Percentiles rank a stretch among this genome's conserved stretches.
These are phyloP conservation scores for Trametes maxima DNA, from an alignment of 768 basidiomycete species.

Conservation along the genomic window DNA sequence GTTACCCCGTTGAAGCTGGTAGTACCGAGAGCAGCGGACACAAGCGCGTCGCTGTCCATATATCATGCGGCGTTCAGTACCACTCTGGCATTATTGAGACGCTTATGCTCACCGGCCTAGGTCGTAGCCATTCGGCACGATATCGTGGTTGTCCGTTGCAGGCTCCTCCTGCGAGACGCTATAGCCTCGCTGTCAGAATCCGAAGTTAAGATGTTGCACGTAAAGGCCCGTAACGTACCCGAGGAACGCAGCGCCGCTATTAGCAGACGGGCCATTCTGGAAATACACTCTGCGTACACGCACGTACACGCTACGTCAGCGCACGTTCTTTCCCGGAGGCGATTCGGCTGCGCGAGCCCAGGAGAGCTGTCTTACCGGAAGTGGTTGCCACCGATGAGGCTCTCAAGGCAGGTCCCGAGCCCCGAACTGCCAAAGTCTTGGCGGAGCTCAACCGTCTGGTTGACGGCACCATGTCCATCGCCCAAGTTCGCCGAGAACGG, in stretches of 20 bases:
- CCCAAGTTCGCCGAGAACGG: slow-evolving; percentile 49
- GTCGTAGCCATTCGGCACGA: slow-evolving; percentile 52
- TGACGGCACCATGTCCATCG: slow-evolving; percentile 49
- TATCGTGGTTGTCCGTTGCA: slow-evolving; percentile 39
- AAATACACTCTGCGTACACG: slow-evolving; percentile 49
- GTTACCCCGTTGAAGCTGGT: slow-evolving; percentile 45
- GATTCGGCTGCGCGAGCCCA: not conserved
- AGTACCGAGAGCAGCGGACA: slow-evolving; percentile 40
- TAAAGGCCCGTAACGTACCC: slow-evolving; percentile 42
- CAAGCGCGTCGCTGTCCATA: slow-evolving; percentile 40
- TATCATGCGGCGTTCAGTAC: not conserved
- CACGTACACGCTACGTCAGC: slow-evolving; percentile 60
- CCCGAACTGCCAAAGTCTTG: slow-evolving; percentile 40
- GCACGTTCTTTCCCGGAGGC: not conserved
- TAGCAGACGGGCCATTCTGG: slow-evolving; percentile 58
- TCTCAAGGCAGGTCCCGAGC: slow-evolving; percentile 50
- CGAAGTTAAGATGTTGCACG: not conserved
- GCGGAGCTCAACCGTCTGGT: slow-evolving; percentile 48
- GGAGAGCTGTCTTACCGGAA: slow-evolving; percentile 38
- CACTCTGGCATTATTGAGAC: not conserved
- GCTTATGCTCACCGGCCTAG: slow-evolving; percentile 43
- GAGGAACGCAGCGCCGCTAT: slow-evolving; percentile 56
- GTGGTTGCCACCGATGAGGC: slow-evolving; percentile 49
- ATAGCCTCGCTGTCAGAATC: not conserved
- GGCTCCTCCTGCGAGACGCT: slow-evolving; percentile 54